Percentiles rank a stretch among this genome's conserved stretches.
phyloP scores from a whole-genome alignment of 495 filamentous ascomycete species.

The Penicillium waksmanii region DNA sequence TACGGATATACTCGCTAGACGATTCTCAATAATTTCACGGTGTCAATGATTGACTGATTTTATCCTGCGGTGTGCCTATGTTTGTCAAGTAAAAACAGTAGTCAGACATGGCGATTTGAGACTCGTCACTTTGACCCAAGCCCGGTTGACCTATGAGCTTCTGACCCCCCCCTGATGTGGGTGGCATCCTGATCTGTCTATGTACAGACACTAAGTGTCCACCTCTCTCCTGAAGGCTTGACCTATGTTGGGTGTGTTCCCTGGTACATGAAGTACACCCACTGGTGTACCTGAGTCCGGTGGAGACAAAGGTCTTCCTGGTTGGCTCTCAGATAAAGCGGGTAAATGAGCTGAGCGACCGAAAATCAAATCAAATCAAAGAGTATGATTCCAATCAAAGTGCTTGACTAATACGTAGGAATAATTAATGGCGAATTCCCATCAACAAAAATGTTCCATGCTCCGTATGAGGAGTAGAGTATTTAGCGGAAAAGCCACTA shows the following conservation, averaged over 20 bases:
- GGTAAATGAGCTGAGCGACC: background rate
- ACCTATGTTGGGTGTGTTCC: background rate
- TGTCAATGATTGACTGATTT: background rate
- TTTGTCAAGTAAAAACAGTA: constrained; percentile 1
- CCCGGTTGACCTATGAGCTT: constrained; percentile 6
- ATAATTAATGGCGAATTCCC: too few relatives aligned
- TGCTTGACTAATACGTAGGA: too few relatives aligned
- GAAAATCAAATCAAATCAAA: background rate
- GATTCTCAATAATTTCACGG: background rate
- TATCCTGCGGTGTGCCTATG: constrained; percentile 3
- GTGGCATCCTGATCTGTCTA: background rate
- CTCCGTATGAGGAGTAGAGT: background rate
- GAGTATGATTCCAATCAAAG: too few relatives aligned
- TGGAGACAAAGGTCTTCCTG: background rate
- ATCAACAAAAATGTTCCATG: too few relatives aligned
- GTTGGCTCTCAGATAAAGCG: background rate
- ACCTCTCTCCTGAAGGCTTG: background rate
- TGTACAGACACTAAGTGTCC: background rate
- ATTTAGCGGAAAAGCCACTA: background rate
- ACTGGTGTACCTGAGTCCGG: constrained; percentile 6
- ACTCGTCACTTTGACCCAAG: constrained; percentile 14
- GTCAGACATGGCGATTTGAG: constrained; percentile 15
- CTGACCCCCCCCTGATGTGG: constrained; percentile 1
- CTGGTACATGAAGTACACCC: constrained; percentile 8
- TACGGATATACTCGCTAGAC: too few relatives aligned